These are phyloP conservation scores for Pythium coloratum DNA, from an alignment of 352 stramenopile species.

Conservation along the genomic window DNA sequence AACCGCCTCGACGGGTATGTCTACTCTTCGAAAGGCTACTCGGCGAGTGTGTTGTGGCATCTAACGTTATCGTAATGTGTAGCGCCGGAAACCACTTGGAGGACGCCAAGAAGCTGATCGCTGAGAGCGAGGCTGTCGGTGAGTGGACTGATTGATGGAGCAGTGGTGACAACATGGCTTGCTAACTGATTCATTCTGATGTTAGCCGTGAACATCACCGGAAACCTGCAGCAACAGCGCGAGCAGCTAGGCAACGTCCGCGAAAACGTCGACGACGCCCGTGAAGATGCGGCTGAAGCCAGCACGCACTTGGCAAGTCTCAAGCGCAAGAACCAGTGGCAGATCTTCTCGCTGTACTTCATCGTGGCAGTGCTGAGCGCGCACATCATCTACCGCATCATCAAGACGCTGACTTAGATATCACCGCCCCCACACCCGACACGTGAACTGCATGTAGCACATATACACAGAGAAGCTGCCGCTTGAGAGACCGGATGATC, in stretches of 20 bases:
- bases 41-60: background rate
- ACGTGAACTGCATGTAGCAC: background rate
- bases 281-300: slow-evolving; percentile 71
- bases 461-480: background rate
- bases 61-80: background rate
- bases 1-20: slow-evolving; percentile 63
- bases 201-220: slow-evolving; percentile 65
- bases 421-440: background rate
- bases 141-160: slow-evolving; percentile 4
- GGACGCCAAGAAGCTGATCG: slow-evolving; percentile 70
- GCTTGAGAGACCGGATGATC: background rate
- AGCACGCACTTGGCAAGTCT: slow-evolving; percentile 70
- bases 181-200: background rate
- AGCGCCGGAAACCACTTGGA: slow-evolving; percentile 71
- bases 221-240: slow-evolving; percentile 62
- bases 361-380: slow-evolving; percentile 73
- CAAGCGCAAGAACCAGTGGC: slow-evolving; percentile 76
- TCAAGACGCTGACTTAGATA: slow-evolving; percentile 48
- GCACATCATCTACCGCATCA: slow-evolving; percentile 71
- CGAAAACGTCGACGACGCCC: slow-evolving; percentile 73
- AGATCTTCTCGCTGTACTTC: slow-evolving; percentile 79
- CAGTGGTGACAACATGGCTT: background rate
- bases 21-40: background rate
- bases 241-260: slow-evolving; percentile 77
- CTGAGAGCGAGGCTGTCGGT: slow-evolving; percentile 64